Evolutionary conservation across 1,284 basidiomycete genomes (phyloP).

Genomic region (Cutaneotrichosporon sp.): DNA sequence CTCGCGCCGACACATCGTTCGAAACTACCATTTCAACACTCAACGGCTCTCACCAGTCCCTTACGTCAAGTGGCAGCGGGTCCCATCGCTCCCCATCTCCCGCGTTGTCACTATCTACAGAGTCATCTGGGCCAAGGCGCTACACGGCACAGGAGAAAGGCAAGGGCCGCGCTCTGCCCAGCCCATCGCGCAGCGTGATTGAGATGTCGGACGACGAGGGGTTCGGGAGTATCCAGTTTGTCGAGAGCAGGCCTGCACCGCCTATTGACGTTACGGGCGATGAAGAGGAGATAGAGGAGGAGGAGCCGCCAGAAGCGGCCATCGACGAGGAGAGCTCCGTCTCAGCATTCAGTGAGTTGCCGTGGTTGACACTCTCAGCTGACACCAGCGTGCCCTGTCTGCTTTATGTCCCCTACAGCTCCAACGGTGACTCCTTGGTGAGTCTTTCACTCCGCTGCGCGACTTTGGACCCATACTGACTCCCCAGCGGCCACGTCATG

Average conservation of each 20-base stretch:
- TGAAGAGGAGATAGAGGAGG: not conserved
- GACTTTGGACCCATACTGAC: too few relatives aligned
- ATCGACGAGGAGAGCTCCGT: constrained; percentile 12
- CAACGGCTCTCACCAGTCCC: too few relatives aligned
- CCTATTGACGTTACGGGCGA: constrained; percentile 1
- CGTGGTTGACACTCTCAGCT: not conserved
- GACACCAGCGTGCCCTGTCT: constrained; percentile 39
- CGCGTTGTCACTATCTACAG: not conserved
- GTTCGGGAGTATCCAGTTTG: constrained; percentile 14
- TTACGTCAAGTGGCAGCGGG: not conserved
- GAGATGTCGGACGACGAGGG: constrained; percentile 8
- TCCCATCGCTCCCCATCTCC: constrained; percentile 1
- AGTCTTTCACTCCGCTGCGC: too few relatives aligned
- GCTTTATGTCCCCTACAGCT: constrained; percentile 33
- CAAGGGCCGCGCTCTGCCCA: constrained; percentile 16
- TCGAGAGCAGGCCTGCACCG: not conserved
- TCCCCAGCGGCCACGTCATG: constrained; percentile 41
- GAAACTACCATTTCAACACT: too few relatives aligned
- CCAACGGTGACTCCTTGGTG: constrained; percentile 41
- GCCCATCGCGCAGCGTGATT: not conserved
- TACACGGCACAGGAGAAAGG: constrained; percentile 29
- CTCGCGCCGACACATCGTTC: not conserved
- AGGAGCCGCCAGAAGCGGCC: constrained; percentile 1
- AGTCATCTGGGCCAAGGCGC: constrained; percentile 5
- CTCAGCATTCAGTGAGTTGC: constrained; percentile 16